Base-by-base conservation (phyloP, 2,329 filamentous ascomycete genomes). In the Talaromyces sp. region DNA sequence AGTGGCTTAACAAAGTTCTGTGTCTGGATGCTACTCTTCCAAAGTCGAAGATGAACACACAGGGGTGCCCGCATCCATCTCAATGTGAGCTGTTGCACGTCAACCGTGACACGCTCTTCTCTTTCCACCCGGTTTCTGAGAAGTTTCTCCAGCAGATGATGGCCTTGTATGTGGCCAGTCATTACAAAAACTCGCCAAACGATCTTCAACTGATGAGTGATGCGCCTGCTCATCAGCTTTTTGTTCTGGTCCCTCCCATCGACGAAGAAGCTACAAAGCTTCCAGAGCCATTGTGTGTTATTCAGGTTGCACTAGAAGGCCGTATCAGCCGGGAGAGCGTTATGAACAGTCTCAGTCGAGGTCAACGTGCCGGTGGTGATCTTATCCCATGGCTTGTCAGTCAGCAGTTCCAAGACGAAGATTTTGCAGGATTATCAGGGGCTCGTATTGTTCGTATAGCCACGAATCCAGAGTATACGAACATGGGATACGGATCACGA, bases 141-240 rank as follows among this genome's bases (percentile, higher is more conserved):
- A 94, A 92, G 69, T 97, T 99, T 76, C 77, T 99, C 57, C 94
- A 99, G 72, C 91, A 96, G 67, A 97, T 99, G 91, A 93, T 99
- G 75, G 91, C 92, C 0, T 83, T 99, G 2, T 99, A 97, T 67
- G 95, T 99, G 28, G 91, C 94, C 28, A 96, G 91, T 65, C 91
- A 96, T 74, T 97, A 99, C 80, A 97, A 97, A 75, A 99, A 99
- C 75, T 91, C 92, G 0, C 94, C 94, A 0, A 96, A 99, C 67
- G 94, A 99, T 68, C 81, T 99, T n/a, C 94, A 97, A 72, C 83
- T 99, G 58, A 96, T 99, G 91, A 96, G 91, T 61, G 94, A 99
- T 74, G 94, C 94, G 1, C 94, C 94, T 1, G 93, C 94, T 0
- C 94, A 99, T 74, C 92, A 97, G 71, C 83, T 99, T 6, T 99